Base-by-base conservation (phyloP, 257 asterid species). In the Eucommia ulmoides region DNA sequence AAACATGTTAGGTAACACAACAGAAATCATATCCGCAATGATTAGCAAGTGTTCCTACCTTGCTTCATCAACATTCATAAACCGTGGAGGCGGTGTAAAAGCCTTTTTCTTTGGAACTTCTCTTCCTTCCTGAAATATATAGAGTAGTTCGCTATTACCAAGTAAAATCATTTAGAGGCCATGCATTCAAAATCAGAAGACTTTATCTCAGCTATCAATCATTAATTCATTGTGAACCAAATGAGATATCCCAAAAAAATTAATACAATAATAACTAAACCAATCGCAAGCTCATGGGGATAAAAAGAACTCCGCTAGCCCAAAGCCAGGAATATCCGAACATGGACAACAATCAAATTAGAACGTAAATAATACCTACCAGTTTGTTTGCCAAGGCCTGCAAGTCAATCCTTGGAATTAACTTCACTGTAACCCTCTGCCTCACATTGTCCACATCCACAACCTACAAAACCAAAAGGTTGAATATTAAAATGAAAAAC, bases 381-480 rank as follows among this genome's bases (percentile, higher is more conserved):
- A 82, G 62, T 65, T 91, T 91, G 72, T 70, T 72, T 22, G 96
- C 85, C 51, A 91, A 70, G 21, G 92, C 94, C 66, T 81, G 94
- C 71, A 91, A 61, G 78, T 91, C 98, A 55, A 91, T 64, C 76
- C 94, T 78, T 14, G 98, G 98, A 66, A 91, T 79, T 65, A 86
- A 65, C 65, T 91, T 91, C 59, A 85, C 85, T 0, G 93, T 83
- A 18, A 91, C 93, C 67, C 82, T 74, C 78, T 73, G 98, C 49
- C 83, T 79, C 59, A 85, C 98, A 51, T 86, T 79, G 75, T 91
- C 96, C 53, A 91, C 94, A 58, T 91, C 93, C 22, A 80, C 93
- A 60, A 91, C 93, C 98, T 91, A 48, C 29, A 74, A 19, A 55
- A n/a, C n/a, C n/a, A 6, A 58, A 65, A 56, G 22, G 14, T 33